phyloP scores from a whole-genome alignment of 495 filamentous ascomycete genomes.

The Talaromyces liani region DNA sequence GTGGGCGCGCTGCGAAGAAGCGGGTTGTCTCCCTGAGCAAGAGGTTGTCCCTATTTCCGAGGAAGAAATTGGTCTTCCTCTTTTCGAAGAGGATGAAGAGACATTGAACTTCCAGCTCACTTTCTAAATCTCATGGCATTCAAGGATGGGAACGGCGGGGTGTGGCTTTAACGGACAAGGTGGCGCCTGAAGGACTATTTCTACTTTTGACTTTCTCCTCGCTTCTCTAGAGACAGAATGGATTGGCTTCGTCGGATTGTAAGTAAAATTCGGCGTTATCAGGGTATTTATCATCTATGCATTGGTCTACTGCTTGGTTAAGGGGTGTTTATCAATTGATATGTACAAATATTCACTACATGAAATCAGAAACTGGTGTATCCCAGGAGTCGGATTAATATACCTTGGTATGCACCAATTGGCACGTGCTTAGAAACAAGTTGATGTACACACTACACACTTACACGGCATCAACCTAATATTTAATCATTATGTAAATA shows the following conservation, averaged over 20 bases:
- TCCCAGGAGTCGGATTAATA: neutral
- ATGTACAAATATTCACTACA: neutral
- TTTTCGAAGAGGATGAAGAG: conserved; percentile 36
- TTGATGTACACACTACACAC: neutral
- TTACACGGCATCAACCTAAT: neutral
- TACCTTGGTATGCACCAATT: neutral
- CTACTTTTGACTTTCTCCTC: neutral
- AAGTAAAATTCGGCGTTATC: neutral
- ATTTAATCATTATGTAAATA: too few relatives aligned
- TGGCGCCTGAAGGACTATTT: conserved; percentile 1
- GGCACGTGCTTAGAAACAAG: neutral
- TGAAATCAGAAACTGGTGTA: neutral
- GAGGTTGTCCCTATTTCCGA: conserved; percentile 14
- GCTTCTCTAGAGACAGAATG: neutral
- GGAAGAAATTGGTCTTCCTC: conserved; percentile 22
- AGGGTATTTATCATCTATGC: neutral
- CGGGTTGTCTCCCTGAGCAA: conserved; percentile 29
- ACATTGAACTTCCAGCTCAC: conserved; percentile 36
- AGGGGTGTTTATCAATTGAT: neutral
- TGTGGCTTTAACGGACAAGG: neutral
- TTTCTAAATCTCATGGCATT: conserved; percentile 17
- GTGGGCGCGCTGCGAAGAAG: conserved; percentile 32
- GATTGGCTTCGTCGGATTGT: neutral
- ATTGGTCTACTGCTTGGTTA: neutral
- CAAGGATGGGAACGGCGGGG: neutral